A percentile compares a stretch with the other conserved stretches of the same genome.
These are phyloP conservation scores for Echites panduratus DNA, from an alignment of 257 asterid genomes.

Conservation along the genomic window DNA sequence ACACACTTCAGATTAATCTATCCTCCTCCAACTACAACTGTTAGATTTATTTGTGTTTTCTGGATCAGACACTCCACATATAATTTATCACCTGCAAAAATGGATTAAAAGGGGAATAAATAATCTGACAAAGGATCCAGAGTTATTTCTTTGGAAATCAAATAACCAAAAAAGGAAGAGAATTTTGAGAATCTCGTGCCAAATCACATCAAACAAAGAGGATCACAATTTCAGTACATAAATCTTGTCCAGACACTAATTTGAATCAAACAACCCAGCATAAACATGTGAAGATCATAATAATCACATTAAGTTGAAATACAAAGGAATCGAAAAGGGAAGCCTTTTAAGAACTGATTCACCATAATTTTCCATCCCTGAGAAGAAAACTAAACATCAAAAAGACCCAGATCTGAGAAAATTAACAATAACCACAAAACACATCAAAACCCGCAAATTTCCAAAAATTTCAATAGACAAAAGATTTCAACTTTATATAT, in stretches of 20 bases:
- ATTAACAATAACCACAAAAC: neutral
- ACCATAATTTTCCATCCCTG: conserved; percentile 11
- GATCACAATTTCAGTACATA: neutral
- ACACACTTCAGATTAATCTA: conserved; percentile 5
- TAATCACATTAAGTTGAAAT: conserved; percentile 24
- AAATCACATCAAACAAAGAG: conserved; percentile 5
- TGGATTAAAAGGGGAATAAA: conserved; percentile 7
- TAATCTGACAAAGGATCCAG: neutral
- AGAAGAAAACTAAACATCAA: conserved; percentile 11
- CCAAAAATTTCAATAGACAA: conserved; percentile 17
- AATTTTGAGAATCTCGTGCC: neutral
- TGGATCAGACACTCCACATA: conserved; percentile 5
- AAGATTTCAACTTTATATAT: conserved; percentile 1
- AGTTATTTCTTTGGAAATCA: neutral
- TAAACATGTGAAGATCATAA: conserved; percentile 23
- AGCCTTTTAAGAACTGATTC: conserved; percentile 6
- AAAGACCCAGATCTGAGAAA: conserved; percentile 16
- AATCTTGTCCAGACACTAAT: neutral
- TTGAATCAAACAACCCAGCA: neutral
- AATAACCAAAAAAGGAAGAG: neutral
- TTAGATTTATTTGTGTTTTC: neutral
- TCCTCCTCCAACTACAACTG: neutral
- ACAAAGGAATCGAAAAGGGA: conserved; percentile 13
- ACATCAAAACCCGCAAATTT: neutral
- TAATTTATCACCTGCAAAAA: conserved; percentile 15